A percentile compares a stretch with the other conserved stretches of the same genome.
Conservation (phyloP, 495 filamentous ascomycete genomes). For the Pseudomonodictys pantanalensis region DNA sequence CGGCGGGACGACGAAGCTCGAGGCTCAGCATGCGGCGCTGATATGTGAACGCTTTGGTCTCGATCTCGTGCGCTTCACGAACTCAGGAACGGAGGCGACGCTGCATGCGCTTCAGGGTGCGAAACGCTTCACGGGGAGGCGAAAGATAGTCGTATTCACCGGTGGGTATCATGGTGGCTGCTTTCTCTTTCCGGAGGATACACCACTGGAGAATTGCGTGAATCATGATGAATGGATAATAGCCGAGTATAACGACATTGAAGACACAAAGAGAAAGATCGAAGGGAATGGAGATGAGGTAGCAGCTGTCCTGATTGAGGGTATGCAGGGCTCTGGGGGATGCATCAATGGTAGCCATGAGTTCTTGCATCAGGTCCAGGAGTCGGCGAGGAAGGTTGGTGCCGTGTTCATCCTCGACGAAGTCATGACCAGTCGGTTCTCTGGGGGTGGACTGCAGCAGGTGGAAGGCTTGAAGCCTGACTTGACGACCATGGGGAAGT, state of each 20-base stretch:
- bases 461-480: constrained; percentile 51
- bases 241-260: constrained; percentile 51
- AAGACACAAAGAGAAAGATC: constrained; percentile 31
- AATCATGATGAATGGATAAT: constrained; percentile 48
- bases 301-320: constrained; percentile 59
- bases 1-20: constrained; percentile 44
- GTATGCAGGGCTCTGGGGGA: constrained; percentile 57
- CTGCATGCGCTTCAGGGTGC: constrained; percentile 48
- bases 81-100: constrained; percentile 56
- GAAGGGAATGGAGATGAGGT: constrained; percentile 34
- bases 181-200: constrained; percentile 40
- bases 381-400: constrained; percentile 39
- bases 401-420: constrained; percentile 62
- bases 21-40: constrained; percentile 43
- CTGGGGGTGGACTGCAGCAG: constrained; percentile 47
- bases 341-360: constrained; percentile 45
- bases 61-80: constrained; percentile 50
- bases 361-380: constrained; percentile 48
- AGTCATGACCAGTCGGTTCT: constrained; percentile 61
- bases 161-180: constrained; percentile 58
- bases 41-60: constrained; percentile 48
- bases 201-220: constrained; percentile 28
- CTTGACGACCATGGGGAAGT: constrained; percentile 62
- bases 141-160: constrained; percentile 50
- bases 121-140: constrained; percentile 41